phyloP scores from a whole-genome alignment of 768 basidiomycete genomes.

The Mrakia frigida region DNA sequence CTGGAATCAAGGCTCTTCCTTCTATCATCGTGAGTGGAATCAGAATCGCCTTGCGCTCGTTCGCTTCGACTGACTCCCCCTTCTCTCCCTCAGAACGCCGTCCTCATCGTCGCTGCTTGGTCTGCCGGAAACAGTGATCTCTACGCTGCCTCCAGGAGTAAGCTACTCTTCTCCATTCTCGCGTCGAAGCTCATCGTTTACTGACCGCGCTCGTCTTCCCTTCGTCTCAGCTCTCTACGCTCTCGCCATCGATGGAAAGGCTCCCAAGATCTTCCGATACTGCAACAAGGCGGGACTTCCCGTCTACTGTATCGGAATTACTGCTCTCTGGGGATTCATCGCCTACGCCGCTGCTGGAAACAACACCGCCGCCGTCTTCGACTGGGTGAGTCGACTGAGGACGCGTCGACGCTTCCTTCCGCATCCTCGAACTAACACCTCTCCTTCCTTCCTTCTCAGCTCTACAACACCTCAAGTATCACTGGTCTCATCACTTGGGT shows the following conservation, averaged over 20 bases:
- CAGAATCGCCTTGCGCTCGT: neutral
- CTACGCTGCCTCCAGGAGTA: slow-evolving; percentile 37
- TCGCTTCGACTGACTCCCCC: neutral
- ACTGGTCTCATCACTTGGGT: slow-evolving; percentile 39
- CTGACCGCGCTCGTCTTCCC: neutral
- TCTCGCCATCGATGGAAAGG: slow-evolving; percentile 40
- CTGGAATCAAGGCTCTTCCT: slow-evolving; percentile 43
- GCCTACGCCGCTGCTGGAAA: slow-evolving; percentile 29
- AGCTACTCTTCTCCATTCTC: neutral
- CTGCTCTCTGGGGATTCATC: slow-evolving; percentile 38
- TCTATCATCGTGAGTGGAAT: slow-evolving; percentile 37
- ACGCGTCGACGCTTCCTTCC: too few relatives aligned
- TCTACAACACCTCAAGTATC: slow-evolving; percentile 44
- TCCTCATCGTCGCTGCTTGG: slow-evolving; percentile 45
- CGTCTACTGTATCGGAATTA: slow-evolving; percentile 33
- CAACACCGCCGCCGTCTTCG: slow-evolving; percentile 32
- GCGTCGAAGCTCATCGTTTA: neutral
- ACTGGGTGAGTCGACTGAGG: slow-evolving; percentile 11
- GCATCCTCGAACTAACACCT: too few relatives aligned
- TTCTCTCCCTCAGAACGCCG: slow-evolving; percentile 37
- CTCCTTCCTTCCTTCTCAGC: neutral
- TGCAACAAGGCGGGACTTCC: slow-evolving; percentile 44
- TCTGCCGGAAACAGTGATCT: slow-evolving; percentile 46
- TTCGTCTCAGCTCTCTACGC: slow-evolving; percentile 39
- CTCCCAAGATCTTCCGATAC: slow-evolving; percentile 40